Conservation (phyloP, 129 eudicot genomes). For the Tagetes patula region DNA sequence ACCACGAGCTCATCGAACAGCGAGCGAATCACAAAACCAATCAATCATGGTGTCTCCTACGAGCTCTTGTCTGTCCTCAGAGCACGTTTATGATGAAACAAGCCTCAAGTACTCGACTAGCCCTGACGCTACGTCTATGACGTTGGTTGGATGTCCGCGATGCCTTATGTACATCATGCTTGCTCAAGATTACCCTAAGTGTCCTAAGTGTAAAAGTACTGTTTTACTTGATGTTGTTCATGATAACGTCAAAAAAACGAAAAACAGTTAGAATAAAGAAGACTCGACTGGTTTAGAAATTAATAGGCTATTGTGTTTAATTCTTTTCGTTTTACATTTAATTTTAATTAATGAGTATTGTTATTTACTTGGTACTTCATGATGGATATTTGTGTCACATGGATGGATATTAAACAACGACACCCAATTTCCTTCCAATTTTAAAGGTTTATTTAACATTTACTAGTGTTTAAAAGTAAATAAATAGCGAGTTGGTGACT, state of each 20-base stretch:
- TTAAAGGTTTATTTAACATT: neutral
- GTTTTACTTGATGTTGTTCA: conserved; percentile 70
- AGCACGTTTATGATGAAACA: conserved; percentile 45
- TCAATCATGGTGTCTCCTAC: conserved; percentile 45
- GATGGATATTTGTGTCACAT: neutral
- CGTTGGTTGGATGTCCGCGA: conserved; percentile 82
- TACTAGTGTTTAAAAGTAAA: neutral
- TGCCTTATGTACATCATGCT: conserved; percentile 96
- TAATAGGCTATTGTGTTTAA: conserved; percentile 25
- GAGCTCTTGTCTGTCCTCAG: conserved; percentile 81
- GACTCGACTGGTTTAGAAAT: neutral
- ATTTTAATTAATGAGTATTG: conserved; percentile 14
- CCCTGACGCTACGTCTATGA: conserved; percentile 78
- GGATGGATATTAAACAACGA: conserved; percentile 35
- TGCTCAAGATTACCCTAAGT: conserved; percentile 54
- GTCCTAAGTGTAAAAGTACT: conserved; percentile 89
- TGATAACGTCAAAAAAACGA: conserved; percentile 39
- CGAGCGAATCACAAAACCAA: conserved; percentile 46
- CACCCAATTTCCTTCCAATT: conserved; percentile 22
- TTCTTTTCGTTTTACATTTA: neutral
- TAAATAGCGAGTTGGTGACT: no score
- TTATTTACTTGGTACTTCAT: conserved; percentile 27
- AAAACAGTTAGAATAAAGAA: conserved; percentile 12
- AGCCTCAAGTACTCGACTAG: conserved; percentile 43
- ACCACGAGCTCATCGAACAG: conserved; percentile 38